These are phyloP conservation scores for Allium sativum DNA, from an alignment of 106 monocot genomes.

Conservation along the genomic window DNA sequence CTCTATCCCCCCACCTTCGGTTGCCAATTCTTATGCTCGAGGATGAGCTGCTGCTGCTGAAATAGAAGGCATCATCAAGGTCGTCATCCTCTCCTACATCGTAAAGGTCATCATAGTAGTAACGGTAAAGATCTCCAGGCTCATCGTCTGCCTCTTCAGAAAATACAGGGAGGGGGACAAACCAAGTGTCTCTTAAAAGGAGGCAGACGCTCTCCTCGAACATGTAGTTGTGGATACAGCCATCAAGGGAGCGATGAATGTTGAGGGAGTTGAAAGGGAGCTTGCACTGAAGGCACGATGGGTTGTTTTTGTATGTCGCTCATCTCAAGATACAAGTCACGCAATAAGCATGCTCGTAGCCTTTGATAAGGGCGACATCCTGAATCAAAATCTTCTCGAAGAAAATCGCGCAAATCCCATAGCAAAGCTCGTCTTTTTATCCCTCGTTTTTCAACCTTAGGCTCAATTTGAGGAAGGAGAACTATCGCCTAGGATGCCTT, in stretches of 20 bases:
- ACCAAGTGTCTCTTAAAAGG: constrained; percentile 75
- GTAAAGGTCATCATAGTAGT: constrained; percentile 16
- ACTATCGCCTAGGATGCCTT: neutral
- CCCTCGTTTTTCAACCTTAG: constrained; percentile 1
- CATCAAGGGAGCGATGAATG: constrained; percentile 78
- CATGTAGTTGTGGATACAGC: constrained; percentile 82
- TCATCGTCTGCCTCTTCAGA: constrained; percentile 33
- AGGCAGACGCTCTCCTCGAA: constrained; percentile 95
- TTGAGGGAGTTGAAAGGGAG: constrained; percentile 68
- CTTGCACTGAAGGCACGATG: constrained; percentile 85
- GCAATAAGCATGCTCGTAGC: constrained; percentile 91
- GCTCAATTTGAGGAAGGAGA: constrained; percentile 1
- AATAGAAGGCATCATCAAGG: constrained; percentile 41
- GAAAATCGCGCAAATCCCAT: constrained; percentile 59
- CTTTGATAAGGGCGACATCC: constrained; percentile 71
- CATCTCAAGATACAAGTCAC: constrained; percentile 86
- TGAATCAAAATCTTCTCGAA: constrained; percentile 55
- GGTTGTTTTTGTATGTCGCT: constrained; percentile 70
- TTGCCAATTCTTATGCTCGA: constrained; percentile 69
- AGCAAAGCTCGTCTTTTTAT: constrained; percentile 11
- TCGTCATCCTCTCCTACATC: constrained; percentile 36
- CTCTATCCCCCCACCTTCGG: constrained; percentile 86
- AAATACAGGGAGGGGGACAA: constrained; percentile 48
- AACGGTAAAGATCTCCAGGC: constrained; percentile 15
- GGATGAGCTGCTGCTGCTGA: constrained; percentile 15